A percentile compares a stretch with the other conserved stretches of the same genome.
Evolutionary conservation across 2,329 filamentous ascomycete genomes (phyloP).

Genomic region (Phyllosticta citriasiana): DNA sequence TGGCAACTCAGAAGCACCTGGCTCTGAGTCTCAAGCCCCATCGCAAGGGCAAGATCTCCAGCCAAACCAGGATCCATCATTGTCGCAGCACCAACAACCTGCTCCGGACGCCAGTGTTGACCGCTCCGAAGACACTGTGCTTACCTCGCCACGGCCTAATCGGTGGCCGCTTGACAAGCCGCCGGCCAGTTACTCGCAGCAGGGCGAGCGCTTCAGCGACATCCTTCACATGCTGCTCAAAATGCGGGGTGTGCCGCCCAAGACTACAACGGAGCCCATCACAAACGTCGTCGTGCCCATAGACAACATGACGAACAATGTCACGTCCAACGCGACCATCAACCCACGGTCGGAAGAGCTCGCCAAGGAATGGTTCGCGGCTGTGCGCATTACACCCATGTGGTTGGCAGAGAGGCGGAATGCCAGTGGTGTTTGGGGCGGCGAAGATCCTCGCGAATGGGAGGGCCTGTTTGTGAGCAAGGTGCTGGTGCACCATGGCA

Average conservation of each 20-base stretch:
- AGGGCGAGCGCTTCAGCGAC: constrained; percentile 49
- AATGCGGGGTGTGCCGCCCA: constrained; percentile 42
- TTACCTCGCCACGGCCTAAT: constrained; percentile 12
- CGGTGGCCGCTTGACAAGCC: constrained; percentile 46
- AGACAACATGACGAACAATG: constrained; percentile 9
- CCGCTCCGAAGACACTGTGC: background rate
- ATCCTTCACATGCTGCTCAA: constrained; percentile 48
- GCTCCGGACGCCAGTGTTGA: background rate
- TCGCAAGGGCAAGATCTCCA: background rate
- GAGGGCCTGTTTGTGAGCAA: constrained; percentile 15
- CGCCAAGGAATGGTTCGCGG: constrained; percentile 27
- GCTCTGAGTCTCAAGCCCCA: background rate
- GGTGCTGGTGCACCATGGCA: constrained; percentile 7
- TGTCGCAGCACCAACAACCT: background rate
- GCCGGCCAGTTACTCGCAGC: constrained; percentile 42
- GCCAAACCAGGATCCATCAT: background rate
- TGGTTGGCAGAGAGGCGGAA: constrained; percentile 21
- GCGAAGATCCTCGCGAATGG: constrained; percentile 25
- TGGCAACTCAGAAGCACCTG: background rate
- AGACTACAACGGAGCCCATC: constrained; percentile 20
- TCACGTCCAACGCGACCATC: constrained; percentile 8
- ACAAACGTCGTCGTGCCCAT: constrained; percentile 24
- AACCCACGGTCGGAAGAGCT: constrained; percentile 25
- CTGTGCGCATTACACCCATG: constrained; percentile 20
- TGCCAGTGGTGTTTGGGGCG: constrained; percentile 21